A percentile compares a stretch with the other conserved stretches of the same genome.
Evolutionary conservation across 2,329 filamentous ascomycete genomes (phyloP).

Genomic region (Calonectria multiphialidica): DNA sequence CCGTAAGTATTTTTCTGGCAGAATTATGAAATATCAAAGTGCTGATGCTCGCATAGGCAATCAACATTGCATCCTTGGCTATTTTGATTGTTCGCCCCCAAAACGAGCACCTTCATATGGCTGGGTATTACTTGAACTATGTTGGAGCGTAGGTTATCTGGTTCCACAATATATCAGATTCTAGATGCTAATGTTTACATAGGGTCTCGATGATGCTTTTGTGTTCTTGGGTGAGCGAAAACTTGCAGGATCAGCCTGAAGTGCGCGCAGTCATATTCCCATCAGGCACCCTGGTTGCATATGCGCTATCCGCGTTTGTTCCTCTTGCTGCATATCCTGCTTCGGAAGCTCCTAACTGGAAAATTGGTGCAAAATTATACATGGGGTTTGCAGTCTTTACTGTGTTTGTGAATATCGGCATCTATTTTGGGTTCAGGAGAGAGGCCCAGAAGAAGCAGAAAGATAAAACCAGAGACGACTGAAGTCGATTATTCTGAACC

Average conservation of each 20-base stretch:
- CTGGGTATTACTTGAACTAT: conserved; percentile 27
- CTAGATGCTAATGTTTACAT: background rate
- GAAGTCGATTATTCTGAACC: background rate
- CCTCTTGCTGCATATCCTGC: conserved; percentile 5
- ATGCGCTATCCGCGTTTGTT: background rate
- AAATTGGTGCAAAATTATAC: background rate
- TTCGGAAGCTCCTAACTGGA: background rate
- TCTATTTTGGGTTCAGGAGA: conserved; percentile 5
- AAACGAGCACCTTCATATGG: conserved; percentile 21
- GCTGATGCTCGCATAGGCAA: background rate
- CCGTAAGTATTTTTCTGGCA: background rate
- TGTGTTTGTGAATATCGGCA: background rate
- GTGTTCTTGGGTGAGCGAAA: conserved; percentile 9
- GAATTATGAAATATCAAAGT: background rate
- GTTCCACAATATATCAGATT: background rate
- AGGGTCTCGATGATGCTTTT: conserved; percentile 10
- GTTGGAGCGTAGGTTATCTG: conserved; percentile 13
- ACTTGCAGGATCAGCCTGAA: background rate
- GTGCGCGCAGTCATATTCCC: conserved; percentile 1
- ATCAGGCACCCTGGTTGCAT: background rate
- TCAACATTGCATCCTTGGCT: conserved; percentile 21
- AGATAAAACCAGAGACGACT: background rate
- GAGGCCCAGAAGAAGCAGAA: background rate
- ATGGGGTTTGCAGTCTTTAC: background rate
- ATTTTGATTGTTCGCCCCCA: conserved; percentile 22